These are phyloP conservation scores for Nemania sp. DNA, from an alignment of 2,329 filamentous ascomycete species.

Conservation along the genomic window DNA sequence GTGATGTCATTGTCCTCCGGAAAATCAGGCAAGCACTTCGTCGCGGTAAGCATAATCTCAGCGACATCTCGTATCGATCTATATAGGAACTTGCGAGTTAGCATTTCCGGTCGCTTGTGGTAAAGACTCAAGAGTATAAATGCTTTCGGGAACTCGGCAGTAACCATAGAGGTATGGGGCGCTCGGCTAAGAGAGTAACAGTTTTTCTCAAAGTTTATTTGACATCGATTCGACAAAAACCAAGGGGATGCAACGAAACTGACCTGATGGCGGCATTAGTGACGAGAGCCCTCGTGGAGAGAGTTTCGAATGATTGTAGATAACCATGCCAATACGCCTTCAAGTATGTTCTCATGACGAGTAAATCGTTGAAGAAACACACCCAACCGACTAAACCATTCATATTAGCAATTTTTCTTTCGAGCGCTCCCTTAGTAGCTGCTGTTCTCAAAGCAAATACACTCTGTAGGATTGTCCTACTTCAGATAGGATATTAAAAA, in stretches of 20 bases:
- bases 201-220: too few species aligned
- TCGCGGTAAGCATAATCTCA: too few species aligned
- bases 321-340: background rate
- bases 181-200: too few species aligned
- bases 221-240: too few species aligned
- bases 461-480: background rate
- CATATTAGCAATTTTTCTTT: background rate
- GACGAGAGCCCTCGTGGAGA: conserved; percentile 3
- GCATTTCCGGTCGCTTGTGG: background rate
- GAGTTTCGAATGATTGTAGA: background rate
- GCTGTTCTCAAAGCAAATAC: background rate
- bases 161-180: background rate
- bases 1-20: background rate
- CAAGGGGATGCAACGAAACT: background rate
- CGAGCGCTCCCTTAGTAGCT: too few species aligned
- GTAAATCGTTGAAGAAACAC: conserved; percentile 20
- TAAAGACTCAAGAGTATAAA: background rate
- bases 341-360: conserved; percentile 4
- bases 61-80: conserved; percentile 13
- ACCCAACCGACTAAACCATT: conserved; percentile 14
- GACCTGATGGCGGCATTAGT: conserved; percentile 15
- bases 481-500: background rate
- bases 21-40: background rate
- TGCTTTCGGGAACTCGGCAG: too few species aligned
- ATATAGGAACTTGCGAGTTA: background rate